Evolutionary conservation across 2,329 filamentous ascomycete genomes (phyloP).

Genomic region (Epichloe coenophiala): DNA sequence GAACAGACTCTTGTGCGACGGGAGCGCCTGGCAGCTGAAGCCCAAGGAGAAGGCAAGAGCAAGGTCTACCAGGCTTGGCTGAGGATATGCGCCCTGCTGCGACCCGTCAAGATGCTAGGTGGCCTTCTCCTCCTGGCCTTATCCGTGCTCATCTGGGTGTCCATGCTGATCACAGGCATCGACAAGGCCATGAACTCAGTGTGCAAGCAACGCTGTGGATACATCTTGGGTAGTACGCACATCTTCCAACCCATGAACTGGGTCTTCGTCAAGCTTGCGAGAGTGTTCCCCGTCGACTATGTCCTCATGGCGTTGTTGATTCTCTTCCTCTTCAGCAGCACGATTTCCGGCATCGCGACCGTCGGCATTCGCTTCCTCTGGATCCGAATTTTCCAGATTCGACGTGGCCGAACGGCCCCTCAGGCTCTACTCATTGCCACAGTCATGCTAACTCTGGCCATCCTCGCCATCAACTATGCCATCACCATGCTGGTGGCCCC

Average conservation of each 20-base stretch:
- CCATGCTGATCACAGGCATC: slow-evolving; percentile 89
- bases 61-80: slow-evolving; percentile 64
- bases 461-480: slow-evolving; percentile 83
- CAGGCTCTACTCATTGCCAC: slow-evolving; percentile 87
- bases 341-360: slow-evolving; percentile 71
- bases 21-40: slow-evolving; percentile 74
- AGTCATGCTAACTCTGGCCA: slow-evolving; percentile 79
- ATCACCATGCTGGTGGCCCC: slow-evolving; percentile 89
- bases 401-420: slow-evolving; percentile 76
- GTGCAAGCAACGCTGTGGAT: slow-evolving; percentile 83
- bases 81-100: slow-evolving; percentile 68
- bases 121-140: slow-evolving; percentile 67
- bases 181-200: slow-evolving; percentile 94
- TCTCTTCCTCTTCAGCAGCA: slow-evolving; percentile 77
- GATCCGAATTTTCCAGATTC: slow-evolving; percentile 84
- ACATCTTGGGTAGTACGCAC: slow-evolving; percentile 74
- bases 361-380: slow-evolving; percentile 94
- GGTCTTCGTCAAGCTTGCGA: slow-evolving; percentile 61
- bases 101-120: slow-evolving; percentile 77
- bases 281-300: slow-evolving; percentile 85
- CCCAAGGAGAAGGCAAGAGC: slow-evolving; percentile 62
- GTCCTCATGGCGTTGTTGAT: slow-evolving; percentile 74
- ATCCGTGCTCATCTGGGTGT: slow-evolving; percentile 66
- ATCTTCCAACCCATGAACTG: slow-evolving; percentile 94
- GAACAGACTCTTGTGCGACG: slow-evolving; percentile 85